phyloP scores from a whole-genome alignment of 176 grass and related monocot genomes.

The Tillandsia leiboldiana region DNA sequence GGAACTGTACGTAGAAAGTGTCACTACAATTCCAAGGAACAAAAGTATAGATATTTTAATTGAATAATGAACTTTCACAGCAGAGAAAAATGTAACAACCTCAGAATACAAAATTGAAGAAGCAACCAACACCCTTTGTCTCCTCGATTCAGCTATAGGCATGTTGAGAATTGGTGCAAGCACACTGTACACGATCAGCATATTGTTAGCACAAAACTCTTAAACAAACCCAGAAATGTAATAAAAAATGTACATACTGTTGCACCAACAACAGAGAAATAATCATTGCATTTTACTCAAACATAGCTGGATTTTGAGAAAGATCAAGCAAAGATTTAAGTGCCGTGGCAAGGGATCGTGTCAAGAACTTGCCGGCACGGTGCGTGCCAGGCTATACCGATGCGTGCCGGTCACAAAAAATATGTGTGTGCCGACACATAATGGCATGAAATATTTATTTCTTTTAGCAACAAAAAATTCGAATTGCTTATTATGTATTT shows the following conservation, averaged over 20 bases:
- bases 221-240: not conserved
- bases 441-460: no score
- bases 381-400: no score
- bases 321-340: not conserved
- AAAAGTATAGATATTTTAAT: not conserved
- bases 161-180: slow-evolving; percentile 96
- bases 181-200: slow-evolving; percentile 43
- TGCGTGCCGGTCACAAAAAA: no score
- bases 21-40: not conserved
- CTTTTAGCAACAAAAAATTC: no score
- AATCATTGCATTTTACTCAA: not conserved
- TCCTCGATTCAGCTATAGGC: slow-evolving; percentile 85
- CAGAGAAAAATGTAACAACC: slow-evolving; percentile 33
- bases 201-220: not conserved
- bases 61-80: not conserved
- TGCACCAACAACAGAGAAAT: not conserved
- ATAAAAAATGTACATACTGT: not conserved
- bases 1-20: not conserved
- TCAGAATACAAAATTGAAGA: slow-evolving; percentile 93
- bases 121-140: slow-evolving; percentile 93
- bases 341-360: no score
- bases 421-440: no score
- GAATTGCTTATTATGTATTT: not conserved
- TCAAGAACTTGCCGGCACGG: no score
- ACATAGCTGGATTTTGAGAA: not conserved